phyloP scores from a whole-genome alignment of 2,329 filamentous ascomycete species.

The Botryotinia convoluta region DNA sequence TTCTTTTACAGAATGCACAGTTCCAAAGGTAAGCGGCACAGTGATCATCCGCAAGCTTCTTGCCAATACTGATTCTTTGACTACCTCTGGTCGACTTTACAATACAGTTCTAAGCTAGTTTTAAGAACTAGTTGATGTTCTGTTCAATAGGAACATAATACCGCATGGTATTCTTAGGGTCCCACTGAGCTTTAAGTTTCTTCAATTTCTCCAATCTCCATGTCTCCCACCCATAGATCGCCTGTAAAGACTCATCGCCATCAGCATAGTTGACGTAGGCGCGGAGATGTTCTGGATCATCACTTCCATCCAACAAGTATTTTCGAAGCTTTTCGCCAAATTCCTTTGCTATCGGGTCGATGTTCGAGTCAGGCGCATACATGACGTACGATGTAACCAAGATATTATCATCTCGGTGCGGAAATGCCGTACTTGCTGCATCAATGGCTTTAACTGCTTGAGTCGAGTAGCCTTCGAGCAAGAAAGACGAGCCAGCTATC shows the following conservation, averaged over 20 bases:
- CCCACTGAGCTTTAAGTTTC: slow-evolving; percentile 48
- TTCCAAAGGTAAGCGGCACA: neutral
- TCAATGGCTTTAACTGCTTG: slow-evolving; percentile 9
- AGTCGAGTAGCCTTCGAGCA: slow-evolving; percentile 8
- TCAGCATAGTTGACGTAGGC: slow-evolving; percentile 52
- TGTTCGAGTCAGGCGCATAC: neutral
- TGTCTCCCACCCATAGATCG: slow-evolving; percentile 48
- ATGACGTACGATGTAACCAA: slow-evolving; percentile 5
- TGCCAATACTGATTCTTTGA: neutral
- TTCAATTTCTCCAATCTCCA: slow-evolving; percentile 48
- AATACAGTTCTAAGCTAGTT: neutral
- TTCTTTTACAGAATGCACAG: neutral
- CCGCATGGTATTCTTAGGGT: slow-evolving; percentile 45
- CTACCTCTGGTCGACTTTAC: neutral
- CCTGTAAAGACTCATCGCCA: slow-evolving; percentile 44
- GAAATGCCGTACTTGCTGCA: neutral
- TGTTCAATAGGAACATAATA: slow-evolving; percentile 38
- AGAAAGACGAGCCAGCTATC: neutral
- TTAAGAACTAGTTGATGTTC: neutral
- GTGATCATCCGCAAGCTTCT: neutral
- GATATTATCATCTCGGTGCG: neutral
- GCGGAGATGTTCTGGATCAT: neutral
- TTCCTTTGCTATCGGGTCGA: neutral
- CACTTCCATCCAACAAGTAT: slow-evolving; percentile 10
- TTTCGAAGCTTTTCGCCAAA: neutral